Evolutionary conservation across 805 yeast genomes (phyloP), one percentile per base, ranked within the genome.

Genomic region (Saccharomyces jurei): DNA sequence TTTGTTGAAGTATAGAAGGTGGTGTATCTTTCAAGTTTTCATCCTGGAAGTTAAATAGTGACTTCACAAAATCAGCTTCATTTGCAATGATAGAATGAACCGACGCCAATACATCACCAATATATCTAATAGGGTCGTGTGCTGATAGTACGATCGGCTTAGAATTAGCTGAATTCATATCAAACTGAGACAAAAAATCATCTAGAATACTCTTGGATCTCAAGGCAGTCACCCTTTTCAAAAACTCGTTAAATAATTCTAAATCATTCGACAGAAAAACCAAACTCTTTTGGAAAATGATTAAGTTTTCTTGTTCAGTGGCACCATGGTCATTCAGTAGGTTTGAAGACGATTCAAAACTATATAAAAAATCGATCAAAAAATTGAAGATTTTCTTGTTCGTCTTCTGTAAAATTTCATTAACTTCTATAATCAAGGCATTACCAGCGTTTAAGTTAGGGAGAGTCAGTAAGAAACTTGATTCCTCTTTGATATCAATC

Each of bases 81-180:
- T 89, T 88, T 3, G 90, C 96, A 30, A 90, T 83, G 4, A 88
- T 78, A 1, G 91, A 81, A 66, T 94, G 97, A 1, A 90, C 78
- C 74, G 87, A 87, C 0, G 98, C 98, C 41, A 94, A 72, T 31
- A 94, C 77, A 66, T 90, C 97, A 27, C 97, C 96, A 17, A 89
- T 75, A 59, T 84, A 91, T 53, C 96, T 76, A 27, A 83, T 75
- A 1, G 97, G 87, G 66, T 92, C 96, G 66, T 86, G 86, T 0
- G 87, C 84, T 8, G 85, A 80, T 48, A 85, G 71, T 30, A 81
- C 77, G 25, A 89, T 74, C 0, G 90, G 87, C 53, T 72, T 71
- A 22, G 68, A 60, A 17, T 62, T 59, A 14, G 56, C 60, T 2
- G 66, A 53, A 17, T 65, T 65, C 6, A 67, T 59, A 60, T 71